Conservation (phyloP, 805 yeast species). For the Geotrichum ghanense region DNA sequence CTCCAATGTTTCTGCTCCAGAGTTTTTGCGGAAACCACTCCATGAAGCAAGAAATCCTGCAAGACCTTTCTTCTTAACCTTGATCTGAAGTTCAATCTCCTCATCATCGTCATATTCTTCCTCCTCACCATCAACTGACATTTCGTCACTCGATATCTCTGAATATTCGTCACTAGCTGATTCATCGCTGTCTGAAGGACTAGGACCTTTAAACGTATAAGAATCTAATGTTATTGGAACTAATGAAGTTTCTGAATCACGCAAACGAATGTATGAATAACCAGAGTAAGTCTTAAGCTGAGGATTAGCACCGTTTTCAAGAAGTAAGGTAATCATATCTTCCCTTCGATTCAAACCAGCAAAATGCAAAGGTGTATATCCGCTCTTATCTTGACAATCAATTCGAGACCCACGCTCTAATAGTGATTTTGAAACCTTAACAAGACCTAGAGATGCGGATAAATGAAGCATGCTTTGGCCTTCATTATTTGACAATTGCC, state of each 20-base stretch:
- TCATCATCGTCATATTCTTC: too few relatives aligned
- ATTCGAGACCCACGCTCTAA: slow-evolving; percentile 45
- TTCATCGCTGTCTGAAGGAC: background rate
- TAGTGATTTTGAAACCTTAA: slow-evolving; percentile 48
- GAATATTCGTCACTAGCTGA: background rate
- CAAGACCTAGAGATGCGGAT: slow-evolving; percentile 67
- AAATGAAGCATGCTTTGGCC: slow-evolving; percentile 87
- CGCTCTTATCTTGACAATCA: slow-evolving; percentile 66
- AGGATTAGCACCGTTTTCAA: slow-evolving; percentile 54
- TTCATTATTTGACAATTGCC: slow-evolving; percentile 70
- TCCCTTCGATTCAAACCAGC: slow-evolving; percentile 71
- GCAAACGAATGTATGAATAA: background rate
- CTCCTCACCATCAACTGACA: background rate
- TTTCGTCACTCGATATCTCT: background rate
- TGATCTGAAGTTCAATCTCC: background rate
- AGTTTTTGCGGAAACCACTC: background rate
- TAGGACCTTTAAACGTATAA: slow-evolving; percentile 30
- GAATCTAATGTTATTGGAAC: background rate
- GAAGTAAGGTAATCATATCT: slow-evolving; percentile 47
- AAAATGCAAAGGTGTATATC: slow-evolving; percentile 78
- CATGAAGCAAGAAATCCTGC: background rate
- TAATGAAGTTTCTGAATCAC: background rate
- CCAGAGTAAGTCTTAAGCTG: slow-evolving; percentile 32
- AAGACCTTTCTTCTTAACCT: background rate
- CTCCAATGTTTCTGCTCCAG: background rate